Percentiles rank a stretch among this genome's conserved stretches.
phyloP scores from a whole-genome alignment of 345 rosid species.

The Eucalyptus coolabah region DNA sequence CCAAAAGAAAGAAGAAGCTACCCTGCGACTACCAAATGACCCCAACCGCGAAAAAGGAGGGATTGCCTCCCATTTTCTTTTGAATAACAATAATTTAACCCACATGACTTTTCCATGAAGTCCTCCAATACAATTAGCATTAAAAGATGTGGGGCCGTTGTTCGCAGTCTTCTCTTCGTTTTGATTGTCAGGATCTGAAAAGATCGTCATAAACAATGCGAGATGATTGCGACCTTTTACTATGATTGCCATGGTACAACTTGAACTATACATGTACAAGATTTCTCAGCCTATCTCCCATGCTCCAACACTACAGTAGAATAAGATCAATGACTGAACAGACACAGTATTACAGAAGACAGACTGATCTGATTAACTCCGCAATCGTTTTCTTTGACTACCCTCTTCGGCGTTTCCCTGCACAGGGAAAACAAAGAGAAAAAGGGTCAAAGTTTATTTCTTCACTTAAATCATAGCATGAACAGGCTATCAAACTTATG shows the following conservation, averaged over 20 bases:
- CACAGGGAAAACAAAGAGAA: not conserved
- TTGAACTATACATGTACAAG: slow-evolving; percentile 47
- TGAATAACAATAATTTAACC: not conserved
- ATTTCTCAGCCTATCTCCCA: slow-evolving; percentile 10
- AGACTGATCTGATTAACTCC: slow-evolving; percentile 37
- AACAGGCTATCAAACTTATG: not conserved
- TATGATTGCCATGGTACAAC: slow-evolving; percentile 25
- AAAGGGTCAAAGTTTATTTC: not conserved
- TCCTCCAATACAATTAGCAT: not conserved
- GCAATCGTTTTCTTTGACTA: slow-evolving; percentile 59
- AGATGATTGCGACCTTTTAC: not conserved
- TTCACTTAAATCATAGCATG: not conserved
- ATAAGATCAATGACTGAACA: slow-evolving; percentile 8
- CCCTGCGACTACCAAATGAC: not conserved
- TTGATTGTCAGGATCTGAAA: not conserved
- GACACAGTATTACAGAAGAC: slow-evolving; percentile 25
- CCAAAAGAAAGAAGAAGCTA: not conserved
- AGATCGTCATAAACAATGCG: not conserved
- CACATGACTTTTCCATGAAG: not conserved
- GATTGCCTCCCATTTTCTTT: not conserved
- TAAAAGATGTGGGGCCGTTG: not conserved
- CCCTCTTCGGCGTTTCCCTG: slow-evolving; percentile 75
- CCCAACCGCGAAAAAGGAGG: not conserved
- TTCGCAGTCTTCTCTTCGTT: not conserved
- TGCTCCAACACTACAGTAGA: slow-evolving; percentile 7